Evolutionary conservation across 805 yeast genomes (phyloP).

Genomic region (Yarrowia bubula): DNA sequence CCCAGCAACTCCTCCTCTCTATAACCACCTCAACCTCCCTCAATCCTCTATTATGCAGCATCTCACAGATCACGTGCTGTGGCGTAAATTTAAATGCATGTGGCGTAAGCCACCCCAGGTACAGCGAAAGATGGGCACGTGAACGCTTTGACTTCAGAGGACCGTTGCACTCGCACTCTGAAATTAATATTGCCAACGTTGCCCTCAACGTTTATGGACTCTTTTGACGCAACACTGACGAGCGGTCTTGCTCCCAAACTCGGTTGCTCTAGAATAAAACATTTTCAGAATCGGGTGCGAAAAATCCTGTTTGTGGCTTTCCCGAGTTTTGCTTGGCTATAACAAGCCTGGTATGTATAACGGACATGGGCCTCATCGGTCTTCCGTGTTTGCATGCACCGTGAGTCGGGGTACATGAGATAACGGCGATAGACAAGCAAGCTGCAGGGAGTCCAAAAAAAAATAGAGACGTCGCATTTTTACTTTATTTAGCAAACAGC

Average conservation of each 20-base stretch:
- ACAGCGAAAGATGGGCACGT: not conserved
- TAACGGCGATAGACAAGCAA: constrained; percentile 1
- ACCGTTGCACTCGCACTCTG: not conserved
- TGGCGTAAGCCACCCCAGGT: constrained; percentile 7
- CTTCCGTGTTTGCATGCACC: not conserved
- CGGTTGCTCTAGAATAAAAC: not conserved
- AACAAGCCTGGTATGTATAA: too few relatives aligned
- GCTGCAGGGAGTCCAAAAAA: not conserved
- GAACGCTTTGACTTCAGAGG: not conserved
- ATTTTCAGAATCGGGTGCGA: too few relatives aligned
- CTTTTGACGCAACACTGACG: not conserved
- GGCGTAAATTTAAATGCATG: constrained; percentile 8
- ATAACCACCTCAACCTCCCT: too few relatives aligned
- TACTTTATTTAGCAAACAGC: too few relatives aligned
- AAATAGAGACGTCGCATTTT: too few relatives aligned
- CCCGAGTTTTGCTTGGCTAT: too few relatives aligned
- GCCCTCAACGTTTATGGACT: too few relatives aligned
- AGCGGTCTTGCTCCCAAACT: not conserved
- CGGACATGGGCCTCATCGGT: too few relatives aligned
- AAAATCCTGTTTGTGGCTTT: too few relatives aligned
- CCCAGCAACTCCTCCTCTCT: not conserved
- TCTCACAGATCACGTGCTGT: constrained; percentile 9
- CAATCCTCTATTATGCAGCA: too few relatives aligned
- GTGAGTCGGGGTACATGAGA: constrained; percentile 5
- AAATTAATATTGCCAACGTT: too few relatives aligned